Evolutionary conservation across 306 rosid species (phyloP).

Genomic region (Benincasa hispida): DNA sequence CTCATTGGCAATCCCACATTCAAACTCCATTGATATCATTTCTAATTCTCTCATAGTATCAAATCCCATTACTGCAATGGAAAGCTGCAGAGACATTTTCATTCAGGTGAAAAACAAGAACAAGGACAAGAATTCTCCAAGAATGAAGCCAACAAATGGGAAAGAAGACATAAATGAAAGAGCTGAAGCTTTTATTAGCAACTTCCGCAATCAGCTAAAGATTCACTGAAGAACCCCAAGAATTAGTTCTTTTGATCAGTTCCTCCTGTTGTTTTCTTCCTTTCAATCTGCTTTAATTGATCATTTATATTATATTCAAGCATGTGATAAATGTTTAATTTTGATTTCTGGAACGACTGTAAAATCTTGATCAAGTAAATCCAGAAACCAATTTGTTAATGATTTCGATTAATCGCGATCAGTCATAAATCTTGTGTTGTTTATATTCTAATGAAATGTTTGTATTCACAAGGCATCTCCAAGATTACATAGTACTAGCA

Average conservation of each 20-base stretch:
- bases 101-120: conserved; percentile 6
- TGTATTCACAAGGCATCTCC: conserved; percentile 49
- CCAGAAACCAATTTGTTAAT: background rate
- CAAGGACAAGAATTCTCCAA: conserved; percentile 12
- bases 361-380: no score
- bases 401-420: background rate
- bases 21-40: background rate
- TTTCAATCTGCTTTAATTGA: background rate
- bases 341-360: background rate
- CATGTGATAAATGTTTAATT: background rate
- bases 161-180: conserved; percentile 27
- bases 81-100: conserved; percentile 19
- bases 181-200: conserved; percentile 53
- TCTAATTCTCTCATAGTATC: background rate
- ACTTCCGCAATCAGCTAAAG: conserved; percentile 44
- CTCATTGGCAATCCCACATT: background rate
- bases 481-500: conserved; percentile 29
- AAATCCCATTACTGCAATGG: conserved; percentile 26
- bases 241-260: background rate
- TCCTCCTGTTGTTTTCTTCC: background rate
- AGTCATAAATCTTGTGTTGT: background rate
- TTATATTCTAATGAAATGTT: conserved; percentile 8
- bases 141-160: conserved; percentile 5
- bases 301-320: background rate
- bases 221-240: conserved; percentile 29